Base-by-base conservation (phyloP, 2,329 filamentous ascomycete species). In the Paecilomyces dactylethromorphus region DNA sequence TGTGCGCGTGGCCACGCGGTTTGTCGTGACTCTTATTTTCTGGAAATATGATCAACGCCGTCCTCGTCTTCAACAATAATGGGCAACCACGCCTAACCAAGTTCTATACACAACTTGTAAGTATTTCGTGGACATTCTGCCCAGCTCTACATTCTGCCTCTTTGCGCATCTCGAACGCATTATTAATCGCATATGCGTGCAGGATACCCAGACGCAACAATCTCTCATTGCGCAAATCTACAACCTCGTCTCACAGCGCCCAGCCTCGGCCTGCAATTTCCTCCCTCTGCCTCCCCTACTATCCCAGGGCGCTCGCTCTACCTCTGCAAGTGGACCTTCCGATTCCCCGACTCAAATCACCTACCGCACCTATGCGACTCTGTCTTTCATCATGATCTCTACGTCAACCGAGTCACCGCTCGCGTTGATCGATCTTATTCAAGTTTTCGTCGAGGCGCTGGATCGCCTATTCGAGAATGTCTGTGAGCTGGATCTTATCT, bases 121-220 rank as follows among this genome's bases (percentile, higher is more conserved):
- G 78, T 69, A 57, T 56, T 52, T 45, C 15, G 24, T 54, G 18
- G 1, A 24, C 45, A 45, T 26, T n/a, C 22, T 31, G 11, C 35
- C 33, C 39, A 35, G 12, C 15, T 52, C 35, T 39, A 3, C 22
- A 8, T 56, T 39, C 22, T 49, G 7, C 21, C 21, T 49, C n/a
- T 52, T 32, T 26, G 55, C n/a, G 15, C 12, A 32, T 45, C 13
- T 26, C 21, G 45, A 10, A 13, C 11, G 13, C 7, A 18, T 50
- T 21, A 31, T 18, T 58, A 58, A 29, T 18, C 1, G n/a, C n/a
- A 26, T 52, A 56, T 24, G 29, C 12, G 22, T 18, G 13, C 69
- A 97, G 94, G 94, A 99, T 78, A 97, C 94, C 22, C 91, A 90
- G 76, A 95, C 97, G 45, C 93, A 99, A 75, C 94, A 99, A 79